These are phyloP conservation scores for Toxoplasma gondii DNA, from an alignment of 169 alveolate species.

Conservation along the genomic window DNA sequence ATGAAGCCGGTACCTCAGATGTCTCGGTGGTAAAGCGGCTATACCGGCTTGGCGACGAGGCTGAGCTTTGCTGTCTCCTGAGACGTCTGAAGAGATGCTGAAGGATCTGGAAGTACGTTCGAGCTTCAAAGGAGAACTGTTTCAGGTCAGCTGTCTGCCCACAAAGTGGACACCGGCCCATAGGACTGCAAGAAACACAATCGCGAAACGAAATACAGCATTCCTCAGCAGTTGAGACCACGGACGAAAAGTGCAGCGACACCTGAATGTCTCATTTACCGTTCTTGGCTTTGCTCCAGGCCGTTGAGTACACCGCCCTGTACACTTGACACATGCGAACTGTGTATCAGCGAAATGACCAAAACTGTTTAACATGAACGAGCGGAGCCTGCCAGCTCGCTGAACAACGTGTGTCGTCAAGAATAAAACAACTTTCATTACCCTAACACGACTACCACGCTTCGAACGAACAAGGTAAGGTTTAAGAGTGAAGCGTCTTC, in stretches of 20 bases:
- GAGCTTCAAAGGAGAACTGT: slow-evolving; percentile 56
- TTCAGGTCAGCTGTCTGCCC: slow-evolving; percentile 50
- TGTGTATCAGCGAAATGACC: no score
- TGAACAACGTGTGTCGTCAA: no score
- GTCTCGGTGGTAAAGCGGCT: slow-evolving; percentile 1
- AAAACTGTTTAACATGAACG: no score
- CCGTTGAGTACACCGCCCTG: no score
- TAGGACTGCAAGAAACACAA: slow-evolving; percentile 33
- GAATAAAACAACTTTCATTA: no score
- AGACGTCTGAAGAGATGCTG: slow-evolving; percentile 61
- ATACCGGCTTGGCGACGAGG: background rate
- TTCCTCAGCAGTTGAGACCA: background rate
- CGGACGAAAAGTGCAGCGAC: background rate
- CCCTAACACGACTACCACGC: no score
- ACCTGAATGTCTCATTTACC: no score
- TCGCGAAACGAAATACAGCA: background rate
- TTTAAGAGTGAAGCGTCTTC: no score
- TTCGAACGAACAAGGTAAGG: no score
- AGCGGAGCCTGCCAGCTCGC: no score
- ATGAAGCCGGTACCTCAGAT: background rate
- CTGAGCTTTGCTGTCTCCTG: slow-evolving; percentile 30
- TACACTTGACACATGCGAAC: no score
- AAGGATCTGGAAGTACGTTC: slow-evolving; percentile 51
- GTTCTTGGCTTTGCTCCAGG: no score
- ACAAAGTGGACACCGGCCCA: slow-evolving; percentile 51